Conservation (phyloP, 2,329 filamentous ascomycete species). For the Fusarium pilosicola region DNA sequence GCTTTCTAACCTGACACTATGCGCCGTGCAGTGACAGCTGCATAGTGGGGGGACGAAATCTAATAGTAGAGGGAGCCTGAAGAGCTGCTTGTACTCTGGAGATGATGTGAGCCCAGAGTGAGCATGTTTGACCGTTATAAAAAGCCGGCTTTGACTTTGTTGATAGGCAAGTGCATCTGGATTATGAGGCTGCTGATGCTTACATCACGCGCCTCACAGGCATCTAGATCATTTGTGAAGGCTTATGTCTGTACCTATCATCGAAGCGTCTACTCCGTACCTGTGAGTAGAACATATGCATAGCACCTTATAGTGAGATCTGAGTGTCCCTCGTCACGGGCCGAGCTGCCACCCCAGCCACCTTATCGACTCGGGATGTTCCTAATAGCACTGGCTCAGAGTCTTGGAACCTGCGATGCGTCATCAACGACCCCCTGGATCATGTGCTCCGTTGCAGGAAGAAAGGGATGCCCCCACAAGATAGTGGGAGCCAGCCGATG, state of each 20-base stretch:
- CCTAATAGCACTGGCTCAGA: slow-evolving; percentile 8
- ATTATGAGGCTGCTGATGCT: neutral
- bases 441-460: slow-evolving; percentile 8
- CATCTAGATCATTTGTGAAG: neutral
- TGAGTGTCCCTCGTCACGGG: neutral
- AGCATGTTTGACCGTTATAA: neutral
- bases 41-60: slow-evolving; percentile 32
- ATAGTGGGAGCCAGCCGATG: slow-evolving; percentile 41
- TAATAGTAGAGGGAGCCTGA: slow-evolving; percentile 15
- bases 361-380: neutral
- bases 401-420: slow-evolving; percentile 12
- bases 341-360: neutral
- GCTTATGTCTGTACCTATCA: neutral
- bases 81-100: neutral
- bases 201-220: too few relatives aligned
- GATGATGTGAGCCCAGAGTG: neutral
- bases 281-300: neutral
- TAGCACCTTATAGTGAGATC: neutral
- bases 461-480: slow-evolving; percentile 11
- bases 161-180: neutral
- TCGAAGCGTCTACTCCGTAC: neutral
- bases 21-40: slow-evolving; percentile 39
- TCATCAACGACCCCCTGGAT: slow-evolving; percentile 26
- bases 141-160: neutral
- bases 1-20: slow-evolving; percentile 31